Evolutionary conservation across 2,329 filamentous ascomycete species (phyloP).

Genomic region (Phaeosphaeria sp.): DNA sequence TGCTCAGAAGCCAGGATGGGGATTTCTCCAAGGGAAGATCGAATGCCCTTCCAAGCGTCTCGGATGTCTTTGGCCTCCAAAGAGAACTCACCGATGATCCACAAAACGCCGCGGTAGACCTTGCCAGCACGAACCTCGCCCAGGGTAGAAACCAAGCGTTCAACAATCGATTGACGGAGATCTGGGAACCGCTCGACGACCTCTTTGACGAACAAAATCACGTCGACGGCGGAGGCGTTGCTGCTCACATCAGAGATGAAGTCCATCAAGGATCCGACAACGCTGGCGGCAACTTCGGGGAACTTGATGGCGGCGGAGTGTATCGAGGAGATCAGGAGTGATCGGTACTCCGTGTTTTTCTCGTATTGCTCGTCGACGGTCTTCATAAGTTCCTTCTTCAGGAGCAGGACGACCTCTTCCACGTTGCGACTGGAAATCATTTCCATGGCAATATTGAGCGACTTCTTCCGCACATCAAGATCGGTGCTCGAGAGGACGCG

Average conservation of each 20-base stretch:
- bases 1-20: conserved; percentile 96
- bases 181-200: conserved; percentile 98
- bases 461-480: conserved; percentile 93
- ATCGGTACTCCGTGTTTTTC: conserved; percentile 70
- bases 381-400: conserved; percentile 98
- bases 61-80: conserved; percentile 92
- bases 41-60: conserved; percentile 95
- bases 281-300: conserved; percentile 95
- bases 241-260: conserved; percentile 99
- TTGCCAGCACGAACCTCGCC: conserved; percentile 95
- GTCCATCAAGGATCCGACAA: conserved; percentile 97
- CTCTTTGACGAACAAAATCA: conserved; percentile 98
- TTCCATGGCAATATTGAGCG: conserved; percentile 86
- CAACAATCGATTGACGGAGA: conserved; percentile 84
- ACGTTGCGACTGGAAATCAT: conserved; percentile 99
- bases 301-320: conserved; percentile 99
- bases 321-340: conserved; percentile 94
- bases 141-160: conserved; percentile 86
- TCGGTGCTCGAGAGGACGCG: conserved; percentile 94
- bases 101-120: conserved; percentile 94
- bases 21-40: conserved; percentile 92
- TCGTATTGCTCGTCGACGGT: conserved; percentile 99
- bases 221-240: conserved; percentile 94
- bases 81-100: conserved; percentile 98
- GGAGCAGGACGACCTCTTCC: conserved; percentile 91